Evolutionary conservation across 2,329 filamentous ascomycete genomes (phyloP).

Genomic region (Colletotrichum nymphaeae): DNA sequence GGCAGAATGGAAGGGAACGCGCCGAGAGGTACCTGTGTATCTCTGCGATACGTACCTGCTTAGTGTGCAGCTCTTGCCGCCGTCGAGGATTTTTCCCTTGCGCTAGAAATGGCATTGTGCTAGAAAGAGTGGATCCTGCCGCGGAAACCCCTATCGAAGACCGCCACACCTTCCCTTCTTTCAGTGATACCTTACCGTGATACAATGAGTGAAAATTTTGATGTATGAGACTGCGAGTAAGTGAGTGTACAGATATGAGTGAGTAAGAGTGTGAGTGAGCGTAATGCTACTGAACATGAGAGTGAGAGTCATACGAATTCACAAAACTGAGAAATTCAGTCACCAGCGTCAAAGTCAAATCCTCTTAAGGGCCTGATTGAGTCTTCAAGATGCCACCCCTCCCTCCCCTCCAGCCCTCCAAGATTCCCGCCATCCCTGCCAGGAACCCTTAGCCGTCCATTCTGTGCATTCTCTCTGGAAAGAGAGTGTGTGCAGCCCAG

Average conservation of each 20-base stretch:
- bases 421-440: conserved; percentile 6
- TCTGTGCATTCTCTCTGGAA: background rate
- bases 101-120: conserved; percentile 11
- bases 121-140: conserved; percentile 19
- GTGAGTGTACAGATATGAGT: background rate
- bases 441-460: conserved; percentile 11
- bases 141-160: conserved; percentile 17
- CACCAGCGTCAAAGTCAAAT: too few species aligned
- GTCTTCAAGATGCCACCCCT: background rate
- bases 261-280: background rate
- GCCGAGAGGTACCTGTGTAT: background rate
- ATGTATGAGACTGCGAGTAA: background rate
- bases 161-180: background rate
- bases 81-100: conserved; percentile 6
- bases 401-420: conserved; percentile 5
- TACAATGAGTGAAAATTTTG: background rate
- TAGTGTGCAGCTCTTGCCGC: background rate
- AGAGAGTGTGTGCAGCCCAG: background rate
- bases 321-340: background rate
- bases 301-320: background rate
- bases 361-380: background rate
- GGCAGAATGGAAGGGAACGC: background rate
- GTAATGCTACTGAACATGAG: background rate
- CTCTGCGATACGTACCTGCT: background rate
- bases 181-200: background rate